Percentiles rank a stretch among this genome's conserved stretches.
These are phyloP conservation scores for Thielaviopsis euricoi DNA, from an alignment of 2,329 filamentous ascomycete species.

Conservation along the genomic window DNA sequence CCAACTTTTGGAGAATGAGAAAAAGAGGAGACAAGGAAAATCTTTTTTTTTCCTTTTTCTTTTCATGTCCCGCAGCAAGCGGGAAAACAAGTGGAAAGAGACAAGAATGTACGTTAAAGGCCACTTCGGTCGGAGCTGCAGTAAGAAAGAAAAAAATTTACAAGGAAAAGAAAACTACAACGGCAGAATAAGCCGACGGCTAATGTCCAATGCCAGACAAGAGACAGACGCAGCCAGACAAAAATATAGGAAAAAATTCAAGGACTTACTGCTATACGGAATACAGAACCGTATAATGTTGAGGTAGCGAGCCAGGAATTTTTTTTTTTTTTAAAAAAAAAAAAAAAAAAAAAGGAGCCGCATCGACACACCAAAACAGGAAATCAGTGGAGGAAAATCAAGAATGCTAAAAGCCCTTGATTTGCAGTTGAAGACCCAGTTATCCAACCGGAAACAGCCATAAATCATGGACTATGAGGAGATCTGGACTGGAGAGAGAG, in stretches of 20 bases:
- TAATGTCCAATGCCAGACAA: background rate
- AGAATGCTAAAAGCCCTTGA: background rate
- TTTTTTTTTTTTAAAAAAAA: no score
- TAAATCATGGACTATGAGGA: background rate
- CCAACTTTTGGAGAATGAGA: background rate
- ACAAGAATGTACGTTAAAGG: background rate
- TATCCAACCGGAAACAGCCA: background rate
- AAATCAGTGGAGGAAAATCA: background rate
- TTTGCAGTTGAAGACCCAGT: background rate
- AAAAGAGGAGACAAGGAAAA: background rate
- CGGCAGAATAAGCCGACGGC: background rate
- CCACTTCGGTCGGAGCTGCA: background rate
- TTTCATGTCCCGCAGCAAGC: background rate
- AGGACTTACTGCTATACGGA: background rate
- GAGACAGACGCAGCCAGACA: background rate
- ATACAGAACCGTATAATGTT: no score
- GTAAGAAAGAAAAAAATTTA: background rate
- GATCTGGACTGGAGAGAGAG: background rate
- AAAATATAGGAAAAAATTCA: background rate
- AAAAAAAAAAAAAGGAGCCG: slow-evolving; percentile 3
- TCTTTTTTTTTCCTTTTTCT: no score
- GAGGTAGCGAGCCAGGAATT: background rate
- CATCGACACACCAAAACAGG: slow-evolving; percentile 4
- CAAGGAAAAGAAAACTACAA: background rate
- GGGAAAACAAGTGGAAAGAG: background rate